Percentiles rank a stretch among this genome's conserved stretches.
Evolutionary conservation across 1,139 yeast genomes (phyloP).

Genomic region (Yamadazyma atmosphaerica): DNA sequence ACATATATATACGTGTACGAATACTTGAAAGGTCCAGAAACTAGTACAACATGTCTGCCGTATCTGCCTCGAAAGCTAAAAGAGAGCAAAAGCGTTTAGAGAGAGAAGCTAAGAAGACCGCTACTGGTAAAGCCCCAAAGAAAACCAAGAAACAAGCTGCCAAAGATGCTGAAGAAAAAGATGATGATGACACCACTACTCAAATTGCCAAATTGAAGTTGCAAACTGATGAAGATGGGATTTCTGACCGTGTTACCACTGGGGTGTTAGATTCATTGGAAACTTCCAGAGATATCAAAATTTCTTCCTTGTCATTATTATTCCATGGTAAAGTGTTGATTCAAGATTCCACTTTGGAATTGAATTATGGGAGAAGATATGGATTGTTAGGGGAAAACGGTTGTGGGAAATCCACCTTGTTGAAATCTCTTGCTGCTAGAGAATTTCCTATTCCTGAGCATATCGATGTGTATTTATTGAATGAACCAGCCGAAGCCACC

Average conservation of each 20-base stretch:
- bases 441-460: slow-evolving; percentile 94
- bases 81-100: slow-evolving; percentile 83
- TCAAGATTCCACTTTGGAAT: slow-evolving; percentile 88
- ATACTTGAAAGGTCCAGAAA: not conserved
- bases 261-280: slow-evolving; percentile 90
- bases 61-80: slow-evolving; percentile 93
- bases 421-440: slow-evolving; percentile 91
- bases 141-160: slow-evolving; percentile 56
- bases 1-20: not conserved
- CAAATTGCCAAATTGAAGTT: slow-evolving; percentile 84
- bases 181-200: slow-evolving; percentile 64
- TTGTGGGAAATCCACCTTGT: slow-evolving; percentile 95
- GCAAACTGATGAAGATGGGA: slow-evolving; percentile 90
- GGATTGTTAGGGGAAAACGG: slow-evolving; percentile 98
- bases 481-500: slow-evolving; percentile 96
- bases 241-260: slow-evolving; percentile 96
- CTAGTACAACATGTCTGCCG: slow-evolving; percentile 34
- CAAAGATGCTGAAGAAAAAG: slow-evolving; percentile 59
- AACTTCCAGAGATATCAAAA: slow-evolving; percentile 92
- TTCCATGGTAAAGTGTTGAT: slow-evolving; percentile 97
- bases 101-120: slow-evolving; percentile 64
- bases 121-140: slow-evolving; percentile 72
- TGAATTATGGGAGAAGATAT: slow-evolving; percentile 96
- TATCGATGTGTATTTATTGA: slow-evolving; percentile 87
- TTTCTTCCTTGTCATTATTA: slow-evolving; percentile 84